phyloP scores from a whole-genome alignment of 495 filamentous ascomycete genomes.

The Amniculicola lignicola region DNA sequence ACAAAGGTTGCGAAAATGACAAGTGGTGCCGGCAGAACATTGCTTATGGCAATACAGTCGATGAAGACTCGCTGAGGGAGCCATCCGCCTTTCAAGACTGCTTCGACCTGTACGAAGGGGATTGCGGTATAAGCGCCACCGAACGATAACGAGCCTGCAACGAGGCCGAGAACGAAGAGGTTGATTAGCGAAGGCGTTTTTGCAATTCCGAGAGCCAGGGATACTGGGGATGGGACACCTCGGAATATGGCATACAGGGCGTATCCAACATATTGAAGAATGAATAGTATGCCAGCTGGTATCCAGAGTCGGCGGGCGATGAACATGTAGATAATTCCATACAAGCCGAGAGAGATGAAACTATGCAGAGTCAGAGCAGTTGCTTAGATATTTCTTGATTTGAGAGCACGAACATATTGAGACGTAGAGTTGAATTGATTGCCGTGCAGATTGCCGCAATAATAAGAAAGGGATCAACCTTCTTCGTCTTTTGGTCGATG shows the following conservation, averaged over 20 bases:
- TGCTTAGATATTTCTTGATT: too few relatives aligned
- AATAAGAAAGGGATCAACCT: slow-evolving; percentile 38
- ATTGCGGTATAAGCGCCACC: slow-evolving; percentile 44
- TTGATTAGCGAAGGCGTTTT: slow-evolving; percentile 37
- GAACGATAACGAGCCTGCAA: slow-evolving; percentile 42
- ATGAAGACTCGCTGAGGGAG: slow-evolving; percentile 41
- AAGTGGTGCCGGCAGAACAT: slow-evolving; percentile 41
- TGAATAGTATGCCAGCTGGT: slow-evolving; percentile 35
- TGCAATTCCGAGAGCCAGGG: slow-evolving; percentile 43
- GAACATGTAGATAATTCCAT: slow-evolving; percentile 39
- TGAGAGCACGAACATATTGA: too few relatives aligned
- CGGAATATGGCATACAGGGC: slow-evolving; percentile 40
- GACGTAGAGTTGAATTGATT: slow-evolving; percentile 40
- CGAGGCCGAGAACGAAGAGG: slow-evolving; percentile 43
- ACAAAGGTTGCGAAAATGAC: slow-evolving; percentile 46
- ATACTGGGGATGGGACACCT: slow-evolving; percentile 40
- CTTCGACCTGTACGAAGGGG: slow-evolving; percentile 45
- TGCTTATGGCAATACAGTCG: slow-evolving; percentile 44
- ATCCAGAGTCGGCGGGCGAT: slow-evolving; percentile 35
- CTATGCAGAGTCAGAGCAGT: slow-evolving; percentile 21
- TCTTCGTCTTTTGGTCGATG: slow-evolving; percentile 34
- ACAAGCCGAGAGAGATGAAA: slow-evolving; percentile 43
- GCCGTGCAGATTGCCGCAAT: slow-evolving; percentile 40
- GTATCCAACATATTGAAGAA: slow-evolving; percentile 40
- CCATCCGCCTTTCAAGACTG: slow-evolving; percentile 42